phyloP scores from a whole-genome alignment of 176 grass and related monocot genomes.

The Melocanna baccifera region DNA sequence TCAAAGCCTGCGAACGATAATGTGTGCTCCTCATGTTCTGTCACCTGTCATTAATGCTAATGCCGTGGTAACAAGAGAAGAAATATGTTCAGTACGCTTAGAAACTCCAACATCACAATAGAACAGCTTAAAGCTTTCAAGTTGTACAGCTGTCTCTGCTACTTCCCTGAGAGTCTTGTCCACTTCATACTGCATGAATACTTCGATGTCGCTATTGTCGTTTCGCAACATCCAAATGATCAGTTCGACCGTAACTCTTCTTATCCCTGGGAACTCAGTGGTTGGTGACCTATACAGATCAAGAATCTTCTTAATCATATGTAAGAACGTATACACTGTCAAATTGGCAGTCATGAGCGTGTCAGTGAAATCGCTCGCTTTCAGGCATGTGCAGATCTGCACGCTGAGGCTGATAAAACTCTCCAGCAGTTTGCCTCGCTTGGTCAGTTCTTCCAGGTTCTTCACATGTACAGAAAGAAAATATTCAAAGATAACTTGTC shows the following conservation, averaged over 20 bases:
- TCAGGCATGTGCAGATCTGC: neutral
- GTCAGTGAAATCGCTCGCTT: neutral
- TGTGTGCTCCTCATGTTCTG: too few relatives aligned
- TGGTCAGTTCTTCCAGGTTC: constrained; percentile 4
- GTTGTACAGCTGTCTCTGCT: too few relatives aligned
- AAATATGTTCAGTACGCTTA: too few relatives aligned
- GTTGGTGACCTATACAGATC: neutral
- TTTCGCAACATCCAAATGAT: neutral
- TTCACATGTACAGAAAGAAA: neutral
- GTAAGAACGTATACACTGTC: neutral
- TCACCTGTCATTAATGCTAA: too few relatives aligned
- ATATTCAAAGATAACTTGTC: neutral
- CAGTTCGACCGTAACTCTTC: neutral
- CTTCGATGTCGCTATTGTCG: too few relatives aligned
- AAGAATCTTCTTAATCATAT: neutral
- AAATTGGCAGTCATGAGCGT: neutral
- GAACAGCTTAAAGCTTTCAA: too few relatives aligned
- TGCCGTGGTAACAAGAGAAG: too few relatives aligned
- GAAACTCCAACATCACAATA: too few relatives aligned
- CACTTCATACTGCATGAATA: too few relatives aligned
- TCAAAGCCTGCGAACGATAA: too few relatives aligned
- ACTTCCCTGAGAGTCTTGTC: too few relatives aligned
- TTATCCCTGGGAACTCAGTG: constrained; percentile 6
- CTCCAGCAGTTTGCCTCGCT: neutral
- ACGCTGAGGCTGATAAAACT: neutral